Base-by-base conservation (phyloP, 768 basidiomycete species). In the Termitomyces sp. region DNA sequence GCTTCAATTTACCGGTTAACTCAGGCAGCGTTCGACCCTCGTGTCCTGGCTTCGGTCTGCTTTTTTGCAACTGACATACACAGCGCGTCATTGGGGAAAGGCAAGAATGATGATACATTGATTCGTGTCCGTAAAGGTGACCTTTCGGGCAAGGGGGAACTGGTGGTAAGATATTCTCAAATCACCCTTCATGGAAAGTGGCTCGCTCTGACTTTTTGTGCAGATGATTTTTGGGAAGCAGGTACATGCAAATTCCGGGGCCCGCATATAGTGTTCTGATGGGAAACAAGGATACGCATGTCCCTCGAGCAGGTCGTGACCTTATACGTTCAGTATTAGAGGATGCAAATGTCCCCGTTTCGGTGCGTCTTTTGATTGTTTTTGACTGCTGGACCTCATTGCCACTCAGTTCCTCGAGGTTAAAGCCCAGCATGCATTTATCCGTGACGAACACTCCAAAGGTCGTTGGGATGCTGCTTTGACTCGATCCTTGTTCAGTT, bases 41-140 rank as follows among this genome's bases (percentile, higher is more conserved):
- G 95, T 35, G 82, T 97, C 24, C 77, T 92, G 3, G 77, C 95
- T 0, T 80, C 91, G 0, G 90, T 96, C 43, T 97, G 94, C 73
- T 98, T 92, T 76, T 98, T 98, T 67, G 93, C 90, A 2, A 98
- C 96, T 16, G 94, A 96, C 69, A 85, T 98, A 47, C 96, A 98
- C 71, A 79, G 79, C 49, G 91, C 91, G 1, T 85, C 92, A 0
- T 84, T 98, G 22, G 94, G 95, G 6, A 88, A 86, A 66, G 89
- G 91, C 7, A 85, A 87, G 65, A 83, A 80, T 30, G 95, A 96
- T 65, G 85, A 98, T 69, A 85, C 92, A 3, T 84, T 98, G 47
- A 72, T 74, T 45, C 82, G 82, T 56, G 91, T 92, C 48, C 75
- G 73, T 46, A 84, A 82, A 2, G 94, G 95, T 2, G 89, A 92